Percentiles rank a stretch among this genome's conserved stretches.
phyloP scores from a whole-genome alignment of 2,329 filamentous ascomycete genomes.

The Diaporthe capsici region DNA sequence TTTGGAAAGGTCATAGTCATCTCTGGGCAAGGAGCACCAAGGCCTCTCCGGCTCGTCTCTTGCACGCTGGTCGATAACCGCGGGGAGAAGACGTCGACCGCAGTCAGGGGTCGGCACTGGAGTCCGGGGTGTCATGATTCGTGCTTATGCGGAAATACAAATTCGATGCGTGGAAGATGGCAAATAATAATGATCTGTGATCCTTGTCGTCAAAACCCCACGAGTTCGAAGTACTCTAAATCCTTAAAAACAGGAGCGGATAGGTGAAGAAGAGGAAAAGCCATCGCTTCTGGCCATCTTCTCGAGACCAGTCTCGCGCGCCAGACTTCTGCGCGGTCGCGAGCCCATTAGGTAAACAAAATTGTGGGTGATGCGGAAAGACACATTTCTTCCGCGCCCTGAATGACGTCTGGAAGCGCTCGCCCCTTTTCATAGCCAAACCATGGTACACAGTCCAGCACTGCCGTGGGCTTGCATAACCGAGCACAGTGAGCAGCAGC shows the following conservation, averaged over 20 bases:
- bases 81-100: slow-evolving; percentile 43
- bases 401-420: slow-evolving; percentile 24
- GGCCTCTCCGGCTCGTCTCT: slow-evolving; percentile 40
- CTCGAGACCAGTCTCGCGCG: not conserved
- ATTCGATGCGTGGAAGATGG: slow-evolving; percentile 6
- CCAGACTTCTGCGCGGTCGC: slow-evolving; percentile 17
- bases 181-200: not conserved
- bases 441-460: not conserved
- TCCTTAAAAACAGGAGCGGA: not conserved
- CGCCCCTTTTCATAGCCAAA: slow-evolving; percentile 23
- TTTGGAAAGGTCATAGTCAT: slow-evolving; percentile 45
- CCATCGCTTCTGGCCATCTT: not conserved
- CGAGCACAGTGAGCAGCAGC: not conserved
- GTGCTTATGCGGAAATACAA: slow-evolving; percentile 17
- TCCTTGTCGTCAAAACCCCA: slow-evolving; percentile 3
- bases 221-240: slow-evolving; percentile 12
- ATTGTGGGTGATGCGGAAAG: slow-evolving; percentile 13
- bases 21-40: slow-evolving; percentile 45
- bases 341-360: slow-evolving; percentile 30
- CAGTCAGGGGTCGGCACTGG: slow-evolving; percentile 23
- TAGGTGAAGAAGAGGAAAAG: not conserved
- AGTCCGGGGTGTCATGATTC: slow-evolving; percentile 22
- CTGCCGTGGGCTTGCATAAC: slow-evolving; percentile 19
- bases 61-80: slow-evolving; percentile 43
- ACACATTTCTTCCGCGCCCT: slow-evolving; percentile 10